A percentile compares a stretch with the other conserved stretches of the same genome.
Evolutionary conservation across 495 filamentous ascomycete species (phyloP).

Genomic region (Penicillium bialowiezense): DNA sequence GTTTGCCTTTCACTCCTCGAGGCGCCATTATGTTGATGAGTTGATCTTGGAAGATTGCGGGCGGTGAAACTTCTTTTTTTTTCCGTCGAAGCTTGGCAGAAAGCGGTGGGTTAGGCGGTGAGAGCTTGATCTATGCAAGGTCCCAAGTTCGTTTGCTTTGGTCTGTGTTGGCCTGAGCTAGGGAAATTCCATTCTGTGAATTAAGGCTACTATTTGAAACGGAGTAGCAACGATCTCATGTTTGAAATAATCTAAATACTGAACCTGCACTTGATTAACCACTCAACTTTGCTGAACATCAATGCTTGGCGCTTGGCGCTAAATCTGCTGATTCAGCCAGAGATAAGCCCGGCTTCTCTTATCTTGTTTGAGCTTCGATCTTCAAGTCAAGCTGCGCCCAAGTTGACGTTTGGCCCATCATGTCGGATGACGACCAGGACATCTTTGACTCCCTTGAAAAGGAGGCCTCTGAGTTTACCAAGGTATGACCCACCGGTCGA

Average conservation of each 20-base stretch:
- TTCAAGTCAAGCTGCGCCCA: not conserved
- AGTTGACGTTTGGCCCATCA: conserved; percentile 8
- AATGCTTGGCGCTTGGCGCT: no score
- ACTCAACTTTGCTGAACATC: no score
- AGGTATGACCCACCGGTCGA: conserved; percentile 46
- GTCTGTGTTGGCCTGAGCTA: no score
- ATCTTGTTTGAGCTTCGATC: not conserved
- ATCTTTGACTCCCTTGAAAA: conserved; percentile 80
- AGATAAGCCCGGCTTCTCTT: conserved; percentile 29
- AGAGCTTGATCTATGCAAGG: conserved; percentile 1
- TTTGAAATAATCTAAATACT: no score
- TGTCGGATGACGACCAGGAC: conserved; percentile 68
- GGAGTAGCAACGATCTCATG: no score
- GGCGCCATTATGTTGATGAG: conserved; percentile 30
- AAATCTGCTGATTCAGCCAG: conserved; percentile 32
- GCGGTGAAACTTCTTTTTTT: conserved; percentile 23
- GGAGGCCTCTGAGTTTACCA: conserved; percentile 86
- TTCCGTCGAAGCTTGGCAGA: not conserved
- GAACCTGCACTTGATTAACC: no score
- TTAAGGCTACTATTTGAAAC: no score
- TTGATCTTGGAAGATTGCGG: conserved; percentile 7
- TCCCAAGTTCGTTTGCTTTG: conserved; percentile 1
- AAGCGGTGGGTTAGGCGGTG: conserved; percentile 2
- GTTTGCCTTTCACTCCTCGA: conserved; percentile 16
- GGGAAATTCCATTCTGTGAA: no score